These are phyloP conservation scores for Arabidopsis suecica DNA, from an alignment of 345 rosid genomes.

Conservation along the genomic window DNA sequence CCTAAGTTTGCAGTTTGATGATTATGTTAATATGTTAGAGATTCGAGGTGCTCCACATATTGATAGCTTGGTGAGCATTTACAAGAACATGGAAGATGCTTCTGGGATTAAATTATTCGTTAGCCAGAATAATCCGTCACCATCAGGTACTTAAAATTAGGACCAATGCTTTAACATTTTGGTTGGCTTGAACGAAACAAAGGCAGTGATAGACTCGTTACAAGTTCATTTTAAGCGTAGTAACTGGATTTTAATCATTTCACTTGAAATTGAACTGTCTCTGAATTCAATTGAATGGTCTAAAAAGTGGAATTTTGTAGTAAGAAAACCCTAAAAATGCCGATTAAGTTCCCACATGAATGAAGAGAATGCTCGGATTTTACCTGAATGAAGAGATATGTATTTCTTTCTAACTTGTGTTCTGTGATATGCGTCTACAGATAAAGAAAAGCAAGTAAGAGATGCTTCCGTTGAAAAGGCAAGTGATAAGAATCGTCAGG, in stretches of 20 bases:
- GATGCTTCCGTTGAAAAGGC: slow-evolving; percentile 26
- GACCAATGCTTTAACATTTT: background rate
- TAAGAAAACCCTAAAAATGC: background rate
- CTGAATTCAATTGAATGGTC: background rate
- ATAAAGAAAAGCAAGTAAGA: slow-evolving; percentile 44
- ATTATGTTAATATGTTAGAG: slow-evolving; percentile 54
- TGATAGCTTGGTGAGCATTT: slow-evolving; percentile 89
- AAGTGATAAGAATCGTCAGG: slow-evolving; percentile 35
- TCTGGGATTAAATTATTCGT: slow-evolving; percentile 70
- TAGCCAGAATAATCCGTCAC: slow-evolving; percentile 53
- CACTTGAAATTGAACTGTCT: background rate
- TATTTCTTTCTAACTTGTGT: background rate
- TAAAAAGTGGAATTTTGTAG: background rate
- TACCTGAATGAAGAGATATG: background rate
- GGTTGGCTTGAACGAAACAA: background rate
- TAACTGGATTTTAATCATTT: background rate
- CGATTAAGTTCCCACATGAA: background rate
- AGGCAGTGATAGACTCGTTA: background rate
- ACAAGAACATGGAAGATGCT: slow-evolving; percentile 88
- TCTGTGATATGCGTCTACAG: slow-evolving; percentile 41
- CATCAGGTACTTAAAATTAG: slow-evolving; percentile 51
- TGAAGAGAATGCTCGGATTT: background rate
- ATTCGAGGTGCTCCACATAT: slow-evolving; percentile 89
- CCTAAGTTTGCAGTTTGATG: background rate
- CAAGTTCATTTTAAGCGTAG: background rate